Conservation (phyloP, 805 yeast genomes). For the Kluyveromyces nonfermentans region DNA sequence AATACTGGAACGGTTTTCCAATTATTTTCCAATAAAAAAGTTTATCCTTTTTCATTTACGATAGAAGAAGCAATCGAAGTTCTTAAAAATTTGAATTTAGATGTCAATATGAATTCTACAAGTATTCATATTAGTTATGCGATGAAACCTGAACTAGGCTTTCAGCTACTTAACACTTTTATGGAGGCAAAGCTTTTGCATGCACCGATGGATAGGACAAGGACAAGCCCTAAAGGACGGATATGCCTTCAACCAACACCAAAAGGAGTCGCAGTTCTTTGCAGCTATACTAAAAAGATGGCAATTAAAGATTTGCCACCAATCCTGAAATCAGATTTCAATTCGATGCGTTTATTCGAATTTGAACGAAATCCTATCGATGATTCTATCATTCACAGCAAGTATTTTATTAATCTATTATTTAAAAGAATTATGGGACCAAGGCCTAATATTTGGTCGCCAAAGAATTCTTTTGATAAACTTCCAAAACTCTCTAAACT, state of each 20-base stretch:
- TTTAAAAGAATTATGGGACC: conserved; percentile 58
- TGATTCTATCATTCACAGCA: conserved; percentile 53
- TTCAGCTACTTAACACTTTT: conserved; percentile 39
- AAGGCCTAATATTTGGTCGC: conserved; percentile 60
- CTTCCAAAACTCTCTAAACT: conserved; percentile 32
- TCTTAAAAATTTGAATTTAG: conserved; percentile 42
- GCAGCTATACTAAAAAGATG: conserved; percentile 45
- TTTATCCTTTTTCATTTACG: conserved; percentile 45
- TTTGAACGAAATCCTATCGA: conserved; percentile 56
- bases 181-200: conserved; percentile 59
- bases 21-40: conserved; percentile 23
- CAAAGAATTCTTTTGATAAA: conserved; percentile 42
- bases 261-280: conserved; percentile 71
- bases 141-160: conserved; percentile 43
- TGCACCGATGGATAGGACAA: conserved; percentile 65
- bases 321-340: conserved; percentile 47
- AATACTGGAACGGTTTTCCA: conserved; percentile 16
- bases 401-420: conserved; percentile 53
- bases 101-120: conserved; percentile 40
- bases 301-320: conserved; percentile 43
- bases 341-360: conserved; percentile 59
- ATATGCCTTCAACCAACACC: conserved; percentile 74
- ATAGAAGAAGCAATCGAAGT: conserved; percentile 40
- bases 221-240: conserved; percentile 35
- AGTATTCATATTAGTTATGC: conserved; percentile 46